Evolutionary conservation across 352 stramenopile genomes (phyloP), one percentile per base, ranked within the genome.

Genomic region (Globisporangium solare): DNA sequence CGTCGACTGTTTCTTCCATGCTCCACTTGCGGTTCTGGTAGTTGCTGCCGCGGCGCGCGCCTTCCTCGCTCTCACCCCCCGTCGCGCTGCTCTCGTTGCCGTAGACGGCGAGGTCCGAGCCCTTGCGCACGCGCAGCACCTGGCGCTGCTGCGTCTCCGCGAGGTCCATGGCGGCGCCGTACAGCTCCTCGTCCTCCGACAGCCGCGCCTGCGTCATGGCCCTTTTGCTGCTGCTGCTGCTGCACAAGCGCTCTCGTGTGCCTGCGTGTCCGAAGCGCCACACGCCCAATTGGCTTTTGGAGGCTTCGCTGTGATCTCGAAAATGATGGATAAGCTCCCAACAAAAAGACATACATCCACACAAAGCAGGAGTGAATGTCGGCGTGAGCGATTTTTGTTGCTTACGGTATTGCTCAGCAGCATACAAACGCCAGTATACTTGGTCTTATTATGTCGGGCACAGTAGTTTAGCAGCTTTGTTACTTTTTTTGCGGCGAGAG

Each of bases 11-110:
- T 62, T 94, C 83, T 51, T 92, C 79, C 65, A 90, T 86, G 62
- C 76, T 89, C 79, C 79, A 90, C 68, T 90, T 92, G 67, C 79
- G 79, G 71, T 92, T 88, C 61, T 80, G 61, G 62, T 89, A 92
- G 66, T 92, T 92, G 62, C 73, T 54, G 43, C 35, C n/a, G 18
- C 49, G 31, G 17, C 39, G 43, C 15, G n/a, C 18, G 2, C n/a
- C 39, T 22, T 46, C 68, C 3, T 57, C 64, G 43, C 83, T 75
- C 1, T 68, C 64, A 1, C 75, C 66, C 17, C 67, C 64, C 2
- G 73, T 74, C 56, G 83, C 76, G 31, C 73, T 67, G 42, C 77
- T 68, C 67, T 75, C 80, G 43, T 69, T 85, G 6, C 70, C 76
- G 39, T 82, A 77, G 52, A 88, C 75, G 39, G 79, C 57, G 6